Base-by-base conservation (phyloP, 129 eudicot species). In the Flaveria bidentis region DNA sequence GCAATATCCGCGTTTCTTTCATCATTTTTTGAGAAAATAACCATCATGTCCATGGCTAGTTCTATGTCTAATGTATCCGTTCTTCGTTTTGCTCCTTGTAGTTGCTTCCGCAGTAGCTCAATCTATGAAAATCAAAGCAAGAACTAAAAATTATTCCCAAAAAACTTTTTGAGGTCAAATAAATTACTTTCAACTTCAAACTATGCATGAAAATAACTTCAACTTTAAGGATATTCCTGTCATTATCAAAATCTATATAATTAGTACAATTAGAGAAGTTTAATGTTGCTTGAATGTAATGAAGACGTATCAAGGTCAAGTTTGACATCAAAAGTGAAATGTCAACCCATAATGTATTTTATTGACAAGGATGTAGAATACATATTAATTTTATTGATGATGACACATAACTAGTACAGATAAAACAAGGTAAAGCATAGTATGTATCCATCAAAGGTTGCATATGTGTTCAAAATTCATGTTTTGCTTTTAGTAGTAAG, bases 11-110 rank as follows among this genome's bases (percentile, higher is more conserved):
- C 96, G 28, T 86, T 86, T 28, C 91, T 78, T 22, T 87, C 93
- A 25, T 87, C 87, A 6, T 80, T 73, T 78, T 86, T 85, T 9
- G 89, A 82, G 66, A 90, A 86, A 25, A 86, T 85, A 50, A 90
- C 72, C 96, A 90, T 90, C 96, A 90, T 87, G 76, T 90, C 96
- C 96, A 90, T 90, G 44, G 96, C 92, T 17, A 88, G 85, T 74
- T 90, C 96, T 79, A 90, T 84, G 53, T 90, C 96, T 77, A 84
- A 86, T 20, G 92, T 82, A 56, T 90, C 96, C n/a, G 86, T 86
- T 63, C 93, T 80, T 76, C 78, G 76, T 65, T 87, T 90, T 2
- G 93, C 96, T 80, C 89, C 85, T 72, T 78, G 86, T 2, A 90
- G 86, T 80, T 90, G 96, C 80, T 46, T 80, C 20, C 80, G 81